Evolutionary conservation across 306 rosid species (phyloP).

Genomic region (Lagenaria siceraria): DNA sequence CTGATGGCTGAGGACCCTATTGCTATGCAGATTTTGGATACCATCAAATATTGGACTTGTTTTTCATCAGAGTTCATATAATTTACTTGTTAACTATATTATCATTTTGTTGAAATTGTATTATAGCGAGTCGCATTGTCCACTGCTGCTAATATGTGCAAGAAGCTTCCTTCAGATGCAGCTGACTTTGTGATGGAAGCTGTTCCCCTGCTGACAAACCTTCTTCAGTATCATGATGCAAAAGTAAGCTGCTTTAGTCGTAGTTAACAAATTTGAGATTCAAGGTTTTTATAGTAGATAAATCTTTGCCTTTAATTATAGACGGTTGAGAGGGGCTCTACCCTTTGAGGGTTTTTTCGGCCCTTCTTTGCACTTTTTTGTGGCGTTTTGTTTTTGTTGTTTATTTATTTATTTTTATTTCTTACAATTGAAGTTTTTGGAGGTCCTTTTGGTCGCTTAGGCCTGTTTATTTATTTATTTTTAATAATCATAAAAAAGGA

Average conservation of each 20-base stretch:
- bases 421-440: not conserved
- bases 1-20: not conserved
- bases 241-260: constrained; percentile 35
- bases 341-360: not conserved
- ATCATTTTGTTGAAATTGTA: constrained; percentile 3
- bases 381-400: not conserved
- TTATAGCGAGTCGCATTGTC: constrained; percentile 92
- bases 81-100: not conserved
- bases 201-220: constrained; percentile 87
- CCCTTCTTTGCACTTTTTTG: not conserved
- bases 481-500: too few species aligned
- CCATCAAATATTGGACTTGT: not conserved
- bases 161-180: constrained; percentile 99
- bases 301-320: not conserved
- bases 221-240: constrained; percentile 93
- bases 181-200: constrained; percentile 99
- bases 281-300: not conserved
- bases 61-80: not conserved
- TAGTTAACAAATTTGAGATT: not conserved
- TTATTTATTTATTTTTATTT: not conserved
- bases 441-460: not conserved
- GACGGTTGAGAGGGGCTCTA: not conserved
- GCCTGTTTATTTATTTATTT: not conserved
- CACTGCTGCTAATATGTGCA: constrained; percentile 99
- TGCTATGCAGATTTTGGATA: not conserved